Conservation (phyloP, 2,329 filamentous ascomycete genomes). For the Sarocladiaceae sp. region DNA sequence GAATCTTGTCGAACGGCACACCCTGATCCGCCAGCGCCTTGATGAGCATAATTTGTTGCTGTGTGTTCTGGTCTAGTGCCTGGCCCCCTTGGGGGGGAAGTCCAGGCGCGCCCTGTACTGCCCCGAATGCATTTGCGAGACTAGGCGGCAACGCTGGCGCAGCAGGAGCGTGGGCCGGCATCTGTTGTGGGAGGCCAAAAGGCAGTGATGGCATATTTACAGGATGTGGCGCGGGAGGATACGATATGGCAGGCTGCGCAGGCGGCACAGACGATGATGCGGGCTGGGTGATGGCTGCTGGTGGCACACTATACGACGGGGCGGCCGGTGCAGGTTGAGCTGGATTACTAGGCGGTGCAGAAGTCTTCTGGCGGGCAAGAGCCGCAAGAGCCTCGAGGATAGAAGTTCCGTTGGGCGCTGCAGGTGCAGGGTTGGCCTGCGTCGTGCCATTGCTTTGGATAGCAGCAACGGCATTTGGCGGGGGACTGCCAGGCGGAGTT, state of each 20-base stretch:
- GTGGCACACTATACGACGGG: conserved; percentile 24
- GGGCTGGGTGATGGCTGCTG: conserved; percentile 17
- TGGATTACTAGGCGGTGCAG: conserved; percentile 35
- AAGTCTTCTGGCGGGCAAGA: conserved; percentile 68
- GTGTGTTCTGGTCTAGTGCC: conserved; percentile 48
- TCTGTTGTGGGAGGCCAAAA: conserved; percentile 30
- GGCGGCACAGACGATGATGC: conserved; percentile 12
- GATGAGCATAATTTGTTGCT: conserved; percentile 68
- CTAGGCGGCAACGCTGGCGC: conserved; percentile 13
- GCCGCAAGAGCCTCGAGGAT: conserved; percentile 76
- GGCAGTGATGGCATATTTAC: conserved; percentile 31
- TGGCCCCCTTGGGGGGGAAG: conserved; percentile 17
- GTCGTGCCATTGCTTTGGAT: conserved; percentile 19
- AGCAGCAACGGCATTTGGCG: conserved; percentile 36
- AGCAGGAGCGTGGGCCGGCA: conserved; percentile 25
- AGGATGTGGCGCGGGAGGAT: conserved; percentile 18
- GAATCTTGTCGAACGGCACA: conserved; percentile 71
- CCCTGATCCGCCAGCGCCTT: conserved; percentile 71
- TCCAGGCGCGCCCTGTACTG: conserved; percentile 23
- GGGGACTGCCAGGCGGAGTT: conserved; percentile 61
- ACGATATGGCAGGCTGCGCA: conserved; percentile 17
- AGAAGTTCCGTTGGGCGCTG: conserved; percentile 42
- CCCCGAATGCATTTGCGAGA: conserved; percentile 23
- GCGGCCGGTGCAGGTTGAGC: conserved; percentile 25
- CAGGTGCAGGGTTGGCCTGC: conserved; percentile 23